Base-by-base conservation (phyloP, 768 basidiomycete genomes). In the Symmetrospora coprosmae region DNA sequence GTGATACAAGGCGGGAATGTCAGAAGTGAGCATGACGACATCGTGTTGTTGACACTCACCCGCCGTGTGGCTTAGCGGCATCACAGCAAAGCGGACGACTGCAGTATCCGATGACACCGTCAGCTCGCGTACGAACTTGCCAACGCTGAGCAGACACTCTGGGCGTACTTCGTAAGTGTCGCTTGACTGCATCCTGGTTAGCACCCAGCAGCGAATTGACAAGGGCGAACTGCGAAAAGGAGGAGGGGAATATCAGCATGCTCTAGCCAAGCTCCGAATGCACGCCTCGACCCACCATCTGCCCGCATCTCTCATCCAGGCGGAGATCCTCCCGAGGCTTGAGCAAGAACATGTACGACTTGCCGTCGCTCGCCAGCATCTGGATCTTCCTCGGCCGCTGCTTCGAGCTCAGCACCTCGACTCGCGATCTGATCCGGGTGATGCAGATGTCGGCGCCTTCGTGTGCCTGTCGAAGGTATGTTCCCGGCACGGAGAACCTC, bases 351-450 rank as follows among this genome's bases (percentile, higher is more conserved):
- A 23, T 16, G 17, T 45, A 49, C 28, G 14, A 21, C 52, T 77
- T 74, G 28, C 69, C 68, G 9, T 71, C 65, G 2, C 59, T 37
- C 4, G 25, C 47, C 52, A 77, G 75, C 23, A 69, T 71, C 34
- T 76, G 74, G 60, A 80, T 76, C 61, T 73, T 70, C 19, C 60
- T 48, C 16, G 2, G 62, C 53, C 50, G 68, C 63, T 28, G 61
- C 62, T 25, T 73, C 74, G n/a, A 61, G 62, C 33, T 71, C 69
- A 43, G 74, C 73, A 43, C 71, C 66, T 59, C 40, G 19, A 63
- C 21, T 3, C 17, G 14, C 7, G 43, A n/a, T 9, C 19, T 43
- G 33, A 59, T 19, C 19, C 33, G 30, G 2, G 19, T 21, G 19
- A 63, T 48, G 14, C 33, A 38, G 45, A 63, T 40, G 30, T 47